Evolutionary conservation across 2,329 filamentous ascomycete species (phyloP).

Genomic region (Fusarium sp.): DNA sequence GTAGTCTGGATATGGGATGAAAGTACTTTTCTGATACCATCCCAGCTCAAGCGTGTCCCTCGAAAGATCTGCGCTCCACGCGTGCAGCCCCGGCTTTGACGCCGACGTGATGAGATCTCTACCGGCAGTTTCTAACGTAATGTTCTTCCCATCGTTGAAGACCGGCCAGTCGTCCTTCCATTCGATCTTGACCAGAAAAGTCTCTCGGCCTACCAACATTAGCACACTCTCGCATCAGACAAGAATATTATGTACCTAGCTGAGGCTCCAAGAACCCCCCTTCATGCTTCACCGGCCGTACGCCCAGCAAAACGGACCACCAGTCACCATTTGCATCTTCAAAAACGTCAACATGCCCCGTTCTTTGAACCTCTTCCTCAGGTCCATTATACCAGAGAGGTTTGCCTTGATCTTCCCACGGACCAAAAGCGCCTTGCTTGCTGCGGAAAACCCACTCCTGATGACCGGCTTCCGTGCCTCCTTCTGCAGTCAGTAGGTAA

Average conservation of each 20-base stretch:
- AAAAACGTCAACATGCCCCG: conserved; percentile 45
- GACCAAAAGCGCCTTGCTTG: conserved; percentile 57
- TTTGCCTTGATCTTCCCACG: conserved; percentile 59
- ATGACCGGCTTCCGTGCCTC: conserved; percentile 56
- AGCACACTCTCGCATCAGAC: background rate
- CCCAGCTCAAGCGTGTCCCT: conserved; percentile 35
- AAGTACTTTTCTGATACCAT: conserved; percentile 48
- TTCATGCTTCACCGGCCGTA: conserved; percentile 28
- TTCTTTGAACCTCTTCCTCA: conserved; percentile 61
- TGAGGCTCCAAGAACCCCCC: conserved; percentile 40
- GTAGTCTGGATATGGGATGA: accelerated
- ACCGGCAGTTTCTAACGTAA: conserved; percentile 37
- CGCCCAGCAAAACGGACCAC: conserved; percentile 44
- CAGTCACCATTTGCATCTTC: conserved; percentile 41
- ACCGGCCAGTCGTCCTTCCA: conserved; percentile 46
- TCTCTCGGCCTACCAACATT: conserved; percentile 41
- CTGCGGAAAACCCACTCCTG: conserved; percentile 66
- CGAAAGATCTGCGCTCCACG: conserved; percentile 37
- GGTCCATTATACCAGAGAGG: conserved; percentile 55
- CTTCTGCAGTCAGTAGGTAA: conserved; percentile 46
- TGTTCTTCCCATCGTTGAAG: conserved; percentile 43
- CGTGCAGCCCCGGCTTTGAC: background rate
- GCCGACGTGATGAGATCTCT: conserved; percentile 13
- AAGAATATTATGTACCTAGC: conserved; percentile 12
- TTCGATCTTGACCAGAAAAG: conserved; percentile 44